These are phyloP conservation scores for Hypoxylon rubiginosum DNA, from an alignment of 2,329 filamentous ascomycete species.

Conservation along the genomic window DNA sequence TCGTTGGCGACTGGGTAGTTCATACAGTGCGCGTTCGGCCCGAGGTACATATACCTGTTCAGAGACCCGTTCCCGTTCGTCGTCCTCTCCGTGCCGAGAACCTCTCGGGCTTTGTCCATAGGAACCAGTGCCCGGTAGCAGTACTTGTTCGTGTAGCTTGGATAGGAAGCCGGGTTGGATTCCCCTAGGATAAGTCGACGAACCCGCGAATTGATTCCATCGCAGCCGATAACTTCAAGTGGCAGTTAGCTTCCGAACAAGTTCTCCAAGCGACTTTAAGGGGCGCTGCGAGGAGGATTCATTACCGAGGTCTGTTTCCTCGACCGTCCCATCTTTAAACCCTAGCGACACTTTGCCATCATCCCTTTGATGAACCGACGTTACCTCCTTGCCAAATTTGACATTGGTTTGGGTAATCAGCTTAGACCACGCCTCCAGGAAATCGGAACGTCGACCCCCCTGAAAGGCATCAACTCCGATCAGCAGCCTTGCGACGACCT, in stretches of 20 bases:
- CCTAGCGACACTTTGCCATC: constrained; percentile 44
- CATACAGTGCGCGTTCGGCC: constrained; percentile 68
- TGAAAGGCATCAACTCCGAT: constrained; percentile 59
- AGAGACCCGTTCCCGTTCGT: constrained; percentile 60
- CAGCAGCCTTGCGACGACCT: constrained; percentile 53
- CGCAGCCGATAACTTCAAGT: constrained; percentile 68
- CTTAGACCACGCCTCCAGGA: constrained; percentile 56
- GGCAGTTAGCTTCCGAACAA: constrained; percentile 7
- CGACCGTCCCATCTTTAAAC: constrained; percentile 52
- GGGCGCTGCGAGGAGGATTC: not conserved
- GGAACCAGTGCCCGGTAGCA: constrained; percentile 74
- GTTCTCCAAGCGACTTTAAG: not conserved
- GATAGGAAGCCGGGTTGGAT: constrained; percentile 58
- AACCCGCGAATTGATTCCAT: constrained; percentile 72
- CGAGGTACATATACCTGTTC: constrained; percentile 69
- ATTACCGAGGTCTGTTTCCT: constrained; percentile 53
- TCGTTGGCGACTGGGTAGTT: constrained; percentile 73
- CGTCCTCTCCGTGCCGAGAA: constrained; percentile 64
- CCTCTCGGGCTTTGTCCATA: constrained; percentile 65
- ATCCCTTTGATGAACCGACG: constrained; percentile 48
- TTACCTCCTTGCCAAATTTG: constrained; percentile 53
- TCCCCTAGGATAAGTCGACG: constrained; percentile 66
- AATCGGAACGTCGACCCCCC: constrained; percentile 57
- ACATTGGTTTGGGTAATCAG: constrained; percentile 49
- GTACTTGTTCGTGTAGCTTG: constrained; percentile 69